phyloP scores from a whole-genome alignment of 495 filamentous ascomycete genomes.

The Penicillium chermesinum region DNA sequence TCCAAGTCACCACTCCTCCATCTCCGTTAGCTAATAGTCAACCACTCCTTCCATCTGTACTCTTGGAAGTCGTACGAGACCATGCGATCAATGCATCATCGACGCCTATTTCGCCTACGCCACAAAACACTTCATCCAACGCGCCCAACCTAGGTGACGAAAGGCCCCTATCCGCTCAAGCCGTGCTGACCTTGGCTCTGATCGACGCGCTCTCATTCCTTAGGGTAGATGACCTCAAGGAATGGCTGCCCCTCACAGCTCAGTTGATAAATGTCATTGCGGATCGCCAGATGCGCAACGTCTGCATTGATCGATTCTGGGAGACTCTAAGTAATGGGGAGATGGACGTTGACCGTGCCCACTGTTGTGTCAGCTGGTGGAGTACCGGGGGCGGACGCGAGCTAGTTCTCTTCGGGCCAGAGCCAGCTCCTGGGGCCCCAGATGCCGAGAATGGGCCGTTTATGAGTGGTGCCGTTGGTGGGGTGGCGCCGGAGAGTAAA shows the following conservation, averaged over 20 bases:
- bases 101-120: slow-evolving; percentile 36
- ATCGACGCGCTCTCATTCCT: slow-evolving; percentile 79
- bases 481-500: slow-evolving; percentile 39
- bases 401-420: slow-evolving; percentile 53
- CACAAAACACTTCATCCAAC: slow-evolving; percentile 21
- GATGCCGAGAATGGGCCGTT: slow-evolving; percentile 31
- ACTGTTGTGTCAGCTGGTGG: slow-evolving; percentile 88
- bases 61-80: slow-evolving; percentile 77
- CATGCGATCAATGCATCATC: slow-evolving; percentile 55
- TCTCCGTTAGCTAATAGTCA: slow-evolving; percentile 64
- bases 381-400: slow-evolving; percentile 62
- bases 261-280: slow-evolving; percentile 58
- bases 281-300: slow-evolving; percentile 56
- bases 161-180: slow-evolving; percentile 68
- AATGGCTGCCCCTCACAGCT: slow-evolving; percentile 71
- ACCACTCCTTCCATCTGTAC: slow-evolving; percentile 67
- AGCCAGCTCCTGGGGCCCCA: slow-evolving; percentile 13
- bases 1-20: slow-evolving; percentile 81
- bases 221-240: slow-evolving; percentile 61
- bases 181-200: slow-evolving; percentile 71
- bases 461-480: slow-evolving; percentile 58
- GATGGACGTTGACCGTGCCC: slow-evolving; percentile 84
- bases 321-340: slow-evolving; percentile 76
- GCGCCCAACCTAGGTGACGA: slow-evolving; percentile 21
- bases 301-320: slow-evolving; percentile 77